A percentile compares a stretch with the other conserved stretches of the same genome.
phyloP scores from a whole-genome alignment of 1,284 basidiomycete species.

The Rhodotorula sp. region DNA sequence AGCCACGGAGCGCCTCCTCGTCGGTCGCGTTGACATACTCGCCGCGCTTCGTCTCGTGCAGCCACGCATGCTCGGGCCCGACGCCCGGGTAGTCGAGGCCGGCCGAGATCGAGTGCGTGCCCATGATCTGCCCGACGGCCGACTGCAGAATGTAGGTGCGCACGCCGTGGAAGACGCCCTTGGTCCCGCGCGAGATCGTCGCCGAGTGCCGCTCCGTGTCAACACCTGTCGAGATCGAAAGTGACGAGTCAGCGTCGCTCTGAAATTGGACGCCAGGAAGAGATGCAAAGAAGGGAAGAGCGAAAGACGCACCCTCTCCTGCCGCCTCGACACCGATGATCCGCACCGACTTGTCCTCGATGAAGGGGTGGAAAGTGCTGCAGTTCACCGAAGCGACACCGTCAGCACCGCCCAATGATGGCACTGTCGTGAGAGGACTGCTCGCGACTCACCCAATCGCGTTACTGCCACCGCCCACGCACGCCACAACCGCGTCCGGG shows the following conservation, averaged over 20 bases:
- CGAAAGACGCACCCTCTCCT: conserved; percentile 69
- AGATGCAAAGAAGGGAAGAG: neutral
- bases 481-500: conserved; percentile 92
- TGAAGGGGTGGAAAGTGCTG: conserved; percentile 86
- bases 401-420: neutral
- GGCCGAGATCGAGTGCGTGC: conserved; percentile 96
- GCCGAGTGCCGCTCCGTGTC: conserved; percentile 87
- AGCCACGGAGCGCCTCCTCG: conserved; percentile 87
- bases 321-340: conserved; percentile 94
- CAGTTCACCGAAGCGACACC: neutral
- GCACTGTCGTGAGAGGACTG: conserved; percentile 37
- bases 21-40: conserved; percentile 94
- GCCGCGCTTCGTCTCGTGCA: conserved; percentile 90
- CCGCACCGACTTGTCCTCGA: conserved; percentile 76
- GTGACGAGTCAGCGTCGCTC: no score
- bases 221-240: conserved; percentile 57
- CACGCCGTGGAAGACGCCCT: conserved; percentile 95
- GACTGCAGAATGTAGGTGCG: conserved; percentile 93
- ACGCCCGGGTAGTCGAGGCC: conserved; percentile 89
- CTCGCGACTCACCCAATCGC: conserved; percentile 69
- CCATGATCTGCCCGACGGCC: conserved; percentile 84
- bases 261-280: fast-evolving
- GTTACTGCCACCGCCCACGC: conserved; percentile 96
- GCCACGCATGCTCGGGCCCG: conserved; percentile 94
- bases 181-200: conserved; percentile 82